These are phyloP conservation scores for Wickerhamiella pararugosa DNA, from an alignment of 1,139 yeast genomes.

Conservation along the genomic window DNA sequence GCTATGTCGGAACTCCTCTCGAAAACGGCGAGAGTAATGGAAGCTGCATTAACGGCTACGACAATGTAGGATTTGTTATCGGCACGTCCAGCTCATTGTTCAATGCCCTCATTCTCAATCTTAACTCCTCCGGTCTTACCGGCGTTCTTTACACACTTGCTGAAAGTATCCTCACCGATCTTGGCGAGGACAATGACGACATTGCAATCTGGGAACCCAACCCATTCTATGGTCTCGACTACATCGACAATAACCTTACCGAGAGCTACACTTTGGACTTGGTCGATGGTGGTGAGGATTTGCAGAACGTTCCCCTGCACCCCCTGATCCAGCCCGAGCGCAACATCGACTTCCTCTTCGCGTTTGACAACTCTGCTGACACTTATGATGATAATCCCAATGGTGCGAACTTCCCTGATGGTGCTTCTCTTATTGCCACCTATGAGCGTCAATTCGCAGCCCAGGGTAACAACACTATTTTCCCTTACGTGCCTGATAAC, in stretches of 20 bases:
- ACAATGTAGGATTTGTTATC: conserved; percentile 55
- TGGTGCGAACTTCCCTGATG: conserved; percentile 40
- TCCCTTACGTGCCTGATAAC: conserved; percentile 64
- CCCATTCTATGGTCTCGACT: conserved; percentile 36
- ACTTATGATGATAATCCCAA: conserved; percentile 26
- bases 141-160: conserved; percentile 7
- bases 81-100: conserved; percentile 66
- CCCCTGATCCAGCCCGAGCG: conserved; percentile 64
- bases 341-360: conserved; percentile 63
- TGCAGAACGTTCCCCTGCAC: conserved; percentile 59
- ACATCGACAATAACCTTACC: conserved; percentile 19
- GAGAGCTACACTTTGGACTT: conserved; percentile 36
- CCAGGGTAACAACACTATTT: conserved; percentile 48
- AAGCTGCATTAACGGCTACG: conserved; percentile 43
- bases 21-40: conserved; percentile 35
- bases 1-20: conserved; percentile 54
- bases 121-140: conserved; percentile 12
- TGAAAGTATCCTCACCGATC: conserved; percentile 4
- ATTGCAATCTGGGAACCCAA: conserved; percentile 55
- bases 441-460: conserved; percentile 34
- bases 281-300: conserved; percentile 87
- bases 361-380: conserved; percentile 79
- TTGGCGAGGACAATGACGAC: conserved; percentile 23
- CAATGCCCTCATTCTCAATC: conserved; percentile 33
- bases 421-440: conserved; percentile 41